Percentiles rank a stretch among this genome's conserved stretches.
Conservation (phyloP, 345 rosid genomes). For the Citrus inodora region DNA sequence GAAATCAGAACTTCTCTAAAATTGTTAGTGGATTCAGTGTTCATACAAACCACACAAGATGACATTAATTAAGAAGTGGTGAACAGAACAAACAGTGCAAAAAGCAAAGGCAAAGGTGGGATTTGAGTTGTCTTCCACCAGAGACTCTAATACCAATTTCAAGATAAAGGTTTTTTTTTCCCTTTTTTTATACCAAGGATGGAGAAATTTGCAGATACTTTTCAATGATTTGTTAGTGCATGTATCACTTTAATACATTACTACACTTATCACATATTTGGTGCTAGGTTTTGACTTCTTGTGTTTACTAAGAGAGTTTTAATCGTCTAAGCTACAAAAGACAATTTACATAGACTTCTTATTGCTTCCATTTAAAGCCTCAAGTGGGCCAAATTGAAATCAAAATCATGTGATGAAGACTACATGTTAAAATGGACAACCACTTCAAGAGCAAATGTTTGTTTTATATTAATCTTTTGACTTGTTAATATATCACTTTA, state of each 20-base stretch:
- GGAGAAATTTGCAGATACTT: constrained; percentile 10
- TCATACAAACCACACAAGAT: constrained; percentile 3
- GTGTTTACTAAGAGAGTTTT: background rate
- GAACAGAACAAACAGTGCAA: background rate
- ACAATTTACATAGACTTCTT: background rate
- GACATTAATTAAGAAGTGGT: background rate
- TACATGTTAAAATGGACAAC: background rate
- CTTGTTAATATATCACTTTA: no score
- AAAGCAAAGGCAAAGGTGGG: constrained; percentile 4
- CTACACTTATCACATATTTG: constrained; percentile 7
- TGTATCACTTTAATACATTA: constrained; percentile 9
- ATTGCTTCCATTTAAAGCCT: background rate
- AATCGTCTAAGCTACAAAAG: background rate
- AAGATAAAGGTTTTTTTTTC: background rate
- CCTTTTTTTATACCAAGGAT: background rate
- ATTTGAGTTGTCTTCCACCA: constrained; percentile 26
- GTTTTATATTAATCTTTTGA: no score
- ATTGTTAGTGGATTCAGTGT: background rate
- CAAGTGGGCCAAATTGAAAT: background rate
- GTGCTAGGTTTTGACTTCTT: constrained; percentile 17
- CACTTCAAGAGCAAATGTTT: background rate
- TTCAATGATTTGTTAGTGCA: constrained; percentile 9
- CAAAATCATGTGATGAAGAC: background rate
- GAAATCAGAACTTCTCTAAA: background rate
- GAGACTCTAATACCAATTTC: background rate